These are phyloP conservation scores for Bjerkandera adusta DNA, from an alignment of 1,284 basidiomycete species.

Conservation along the genomic window DNA sequence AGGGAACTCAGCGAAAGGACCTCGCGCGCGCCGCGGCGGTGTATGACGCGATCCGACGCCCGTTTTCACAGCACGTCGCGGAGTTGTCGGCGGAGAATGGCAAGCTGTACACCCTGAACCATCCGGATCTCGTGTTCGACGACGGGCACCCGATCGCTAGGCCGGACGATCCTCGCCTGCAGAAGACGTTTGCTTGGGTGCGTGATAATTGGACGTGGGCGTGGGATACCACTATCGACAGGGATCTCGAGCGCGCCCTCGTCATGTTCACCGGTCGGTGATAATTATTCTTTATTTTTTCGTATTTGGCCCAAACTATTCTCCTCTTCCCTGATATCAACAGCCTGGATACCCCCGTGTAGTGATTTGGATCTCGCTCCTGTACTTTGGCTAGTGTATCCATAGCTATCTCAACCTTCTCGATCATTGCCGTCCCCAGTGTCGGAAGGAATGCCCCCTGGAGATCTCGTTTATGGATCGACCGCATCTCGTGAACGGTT, in stretches of 20 bases:
- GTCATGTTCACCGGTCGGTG: no score
- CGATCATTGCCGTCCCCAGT: no score
- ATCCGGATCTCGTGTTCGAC: conserved; percentile 26
- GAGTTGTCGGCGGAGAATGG: conserved; percentile 30
- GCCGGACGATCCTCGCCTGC: conserved; percentile 20
- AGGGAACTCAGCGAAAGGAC: conserved; percentile 32
- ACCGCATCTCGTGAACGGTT: no score
- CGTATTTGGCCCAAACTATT: no score
- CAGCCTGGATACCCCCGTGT: no score
- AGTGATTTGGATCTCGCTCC: no score
- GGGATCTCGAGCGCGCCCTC: conserved; percentile 27
- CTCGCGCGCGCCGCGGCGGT: conserved; percentile 35
- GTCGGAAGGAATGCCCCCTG: no score
- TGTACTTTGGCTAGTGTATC: no score
- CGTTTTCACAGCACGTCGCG: conserved; percentile 31
- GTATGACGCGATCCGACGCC: conserved; percentile 43
- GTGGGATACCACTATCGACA: conserved; percentile 37
- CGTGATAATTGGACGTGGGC: conserved; percentile 38
- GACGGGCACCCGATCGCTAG: conserved; percentile 9
- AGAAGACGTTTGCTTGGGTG: conserved; percentile 24
- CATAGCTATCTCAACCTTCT: no score
- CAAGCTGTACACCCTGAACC: conserved; percentile 32
- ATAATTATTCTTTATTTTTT: no score
- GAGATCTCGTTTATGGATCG: no score
- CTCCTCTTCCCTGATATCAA: no score